phyloP scores from a whole-genome alignment of 2,329 filamentous ascomycete species.

The Dactylonectria estremocensis region DNA sequence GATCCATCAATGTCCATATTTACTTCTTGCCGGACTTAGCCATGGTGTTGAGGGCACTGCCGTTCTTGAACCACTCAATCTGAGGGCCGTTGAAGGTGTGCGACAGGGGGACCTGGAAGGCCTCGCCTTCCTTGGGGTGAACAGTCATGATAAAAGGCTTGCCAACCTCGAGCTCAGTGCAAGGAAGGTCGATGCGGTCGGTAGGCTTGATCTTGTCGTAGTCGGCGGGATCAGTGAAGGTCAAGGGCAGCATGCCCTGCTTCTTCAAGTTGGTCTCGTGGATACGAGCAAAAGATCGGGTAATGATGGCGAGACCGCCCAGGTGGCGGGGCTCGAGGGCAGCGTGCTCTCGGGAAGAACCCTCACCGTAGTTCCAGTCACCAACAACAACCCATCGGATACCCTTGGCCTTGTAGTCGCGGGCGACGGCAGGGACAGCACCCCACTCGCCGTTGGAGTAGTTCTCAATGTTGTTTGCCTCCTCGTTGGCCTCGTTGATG shows the following conservation, averaged over 20 bases:
- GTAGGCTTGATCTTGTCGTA: slow-evolving; percentile 97
- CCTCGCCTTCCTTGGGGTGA: slow-evolving; percentile 88
- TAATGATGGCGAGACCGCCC: slow-evolving; percentile 96
- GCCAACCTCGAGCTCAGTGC: slow-evolving; percentile 91
- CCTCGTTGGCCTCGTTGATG: slow-evolving; percentile 94
- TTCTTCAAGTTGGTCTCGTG: slow-evolving; percentile 99
- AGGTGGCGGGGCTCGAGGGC: slow-evolving; percentile 98
- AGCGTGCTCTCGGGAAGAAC: slow-evolving; percentile 97
- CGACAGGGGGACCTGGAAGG: slow-evolving; percentile 86
- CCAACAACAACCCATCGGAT: slow-evolving; percentile 98
- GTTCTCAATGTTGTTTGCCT: slow-evolving; percentile 99
- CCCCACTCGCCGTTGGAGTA: slow-evolving; percentile 85
- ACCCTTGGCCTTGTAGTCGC: slow-evolving; percentile 98
- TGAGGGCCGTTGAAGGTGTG: slow-evolving; percentile 99
- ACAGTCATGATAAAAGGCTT: slow-evolving; percentile 94
- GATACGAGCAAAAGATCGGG: slow-evolving; percentile 96
- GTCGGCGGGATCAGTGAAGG: slow-evolving; percentile 93
- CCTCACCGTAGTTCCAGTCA: slow-evolving; percentile 99
- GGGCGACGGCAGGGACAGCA: slow-evolving; percentile 92
- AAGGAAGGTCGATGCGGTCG: slow-evolving; percentile 86
- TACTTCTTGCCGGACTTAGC: slow-evolving; percentile 74
- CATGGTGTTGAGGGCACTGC: slow-evolving; percentile 98
- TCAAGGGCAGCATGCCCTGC: slow-evolving; percentile 99
- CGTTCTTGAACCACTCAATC: slow-evolving; percentile 99
- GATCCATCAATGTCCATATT: slow-evolving; percentile 29